phyloP scores from a whole-genome alignment of 2,329 filamentous ascomycete species.

The Juglanconis oblonga region DNA sequence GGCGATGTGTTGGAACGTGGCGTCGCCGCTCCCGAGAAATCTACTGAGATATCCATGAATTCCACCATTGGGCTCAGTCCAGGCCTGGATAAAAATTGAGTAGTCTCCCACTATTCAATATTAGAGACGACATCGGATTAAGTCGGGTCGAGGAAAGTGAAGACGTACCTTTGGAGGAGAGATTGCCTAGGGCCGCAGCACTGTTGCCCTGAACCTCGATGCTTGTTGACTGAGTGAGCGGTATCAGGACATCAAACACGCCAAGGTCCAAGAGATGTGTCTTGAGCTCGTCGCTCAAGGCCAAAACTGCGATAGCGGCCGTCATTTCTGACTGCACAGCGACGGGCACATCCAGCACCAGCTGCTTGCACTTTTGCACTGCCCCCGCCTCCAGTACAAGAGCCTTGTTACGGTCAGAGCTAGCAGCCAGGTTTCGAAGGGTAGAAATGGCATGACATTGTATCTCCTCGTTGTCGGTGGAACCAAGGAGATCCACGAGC shows the following conservation, averaged over 20 bases:
- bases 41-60: conserved; percentile 93
- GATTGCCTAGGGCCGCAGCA: conserved; percentile 88
- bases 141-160: not conserved
- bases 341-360: conserved; percentile 88
- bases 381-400: conserved; percentile 95
- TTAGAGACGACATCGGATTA: conserved; percentile 17
- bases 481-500: conserved; percentile 87
- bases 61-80: conserved; percentile 86
- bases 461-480: conserved; percentile 97
- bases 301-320: conserved; percentile 94
- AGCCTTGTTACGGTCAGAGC: conserved; percentile 96
- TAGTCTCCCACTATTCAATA: conserved; percentile 78
- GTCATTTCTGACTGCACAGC: conserved; percentile 99
- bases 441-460: conserved; percentile 99
- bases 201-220: conserved; percentile 99
- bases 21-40: conserved; percentile 90
- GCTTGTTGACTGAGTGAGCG: conserved; percentile 89
- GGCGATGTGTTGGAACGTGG: conserved; percentile 98
- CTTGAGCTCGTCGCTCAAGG: conserved; percentile 93
- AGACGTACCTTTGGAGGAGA: conserved; percentile 86
- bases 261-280: conserved; percentile 84
- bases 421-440: conserved; percentile 89
- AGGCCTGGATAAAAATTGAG: conserved; percentile 91
- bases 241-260: conserved; percentile 94
- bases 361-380: conserved; percentile 97